Conservation (phyloP, 768 basidiomycete genomes). For the Pleurotus cornucopiae region DNA sequence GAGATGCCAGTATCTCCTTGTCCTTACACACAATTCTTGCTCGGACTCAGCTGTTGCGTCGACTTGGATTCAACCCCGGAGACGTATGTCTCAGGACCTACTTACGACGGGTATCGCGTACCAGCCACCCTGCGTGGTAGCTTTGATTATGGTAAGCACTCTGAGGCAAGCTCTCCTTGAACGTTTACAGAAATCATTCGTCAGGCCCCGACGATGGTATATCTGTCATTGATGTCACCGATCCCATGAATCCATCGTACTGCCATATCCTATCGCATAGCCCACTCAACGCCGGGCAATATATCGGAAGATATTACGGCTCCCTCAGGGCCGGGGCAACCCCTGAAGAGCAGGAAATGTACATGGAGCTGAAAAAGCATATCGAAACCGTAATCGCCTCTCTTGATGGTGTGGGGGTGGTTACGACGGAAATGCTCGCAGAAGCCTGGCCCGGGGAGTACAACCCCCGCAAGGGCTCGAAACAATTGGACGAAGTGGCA, state of each 20-base stretch:
- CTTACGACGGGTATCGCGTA: conserved; percentile 16
- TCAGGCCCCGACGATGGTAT: conserved; percentile 32
- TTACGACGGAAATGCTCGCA: conserved; percentile 3
- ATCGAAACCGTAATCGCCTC: background rate
- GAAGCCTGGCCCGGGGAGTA: conserved; percentile 8
- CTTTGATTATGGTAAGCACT: conserved; percentile 19
- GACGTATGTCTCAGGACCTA: conserved; percentile 13
- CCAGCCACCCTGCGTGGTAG: conserved; percentile 19
- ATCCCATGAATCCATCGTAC: conserved; percentile 22
- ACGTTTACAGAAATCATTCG: background rate
- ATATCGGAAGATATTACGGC: conserved; percentile 5
- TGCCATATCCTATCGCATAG: conserved; percentile 17
- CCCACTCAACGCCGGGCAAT: conserved; percentile 3
- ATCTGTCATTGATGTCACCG: conserved; percentile 30
- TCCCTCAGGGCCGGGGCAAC: background rate
- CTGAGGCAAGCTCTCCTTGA: background rate
- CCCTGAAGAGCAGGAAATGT: background rate
- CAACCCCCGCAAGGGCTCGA: background rate
- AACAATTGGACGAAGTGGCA: background rate
- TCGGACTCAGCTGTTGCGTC: conserved; percentile 24
- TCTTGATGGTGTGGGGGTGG: background rate
- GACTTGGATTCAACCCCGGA: conserved; percentile 18
- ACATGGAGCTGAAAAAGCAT: background rate
- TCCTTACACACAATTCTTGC: conserved; percentile 25
- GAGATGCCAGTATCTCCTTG: conserved; percentile 21